A percentile compares a stretch with the other conserved stretches of the same genome.
phyloP scores from a whole-genome alignment of 2,329 filamentous ascomycete species.

The Akanthomyces muscarius region DNA sequence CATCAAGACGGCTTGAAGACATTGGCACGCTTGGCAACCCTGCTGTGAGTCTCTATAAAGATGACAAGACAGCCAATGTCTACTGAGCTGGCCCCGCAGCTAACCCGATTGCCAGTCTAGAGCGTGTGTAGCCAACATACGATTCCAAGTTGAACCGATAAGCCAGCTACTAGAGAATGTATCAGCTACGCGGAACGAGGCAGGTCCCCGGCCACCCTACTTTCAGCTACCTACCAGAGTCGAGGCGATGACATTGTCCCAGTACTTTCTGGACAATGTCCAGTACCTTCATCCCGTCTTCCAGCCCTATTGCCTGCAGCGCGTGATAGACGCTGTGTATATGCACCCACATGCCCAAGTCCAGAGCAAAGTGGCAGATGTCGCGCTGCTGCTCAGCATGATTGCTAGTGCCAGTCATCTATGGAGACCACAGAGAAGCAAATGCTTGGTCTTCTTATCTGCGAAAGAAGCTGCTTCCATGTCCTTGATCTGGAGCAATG shows the following conservation, averaged over 20 bases:
- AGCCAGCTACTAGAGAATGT: not conserved
- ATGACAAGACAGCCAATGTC: not conserved
- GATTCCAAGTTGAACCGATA: not conserved
- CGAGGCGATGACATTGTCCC: not conserved
- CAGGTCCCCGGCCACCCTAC: not conserved
- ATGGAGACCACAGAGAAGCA: constrained; percentile 1
- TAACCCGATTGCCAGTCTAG: not conserved
- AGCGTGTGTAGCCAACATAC: not conserved
- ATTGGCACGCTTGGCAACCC: not conserved
- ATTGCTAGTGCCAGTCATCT: constrained; percentile 7
- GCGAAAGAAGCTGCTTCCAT: constrained; percentile 5
- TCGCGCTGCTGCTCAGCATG: not conserved
- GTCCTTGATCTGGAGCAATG: constrained; percentile 3
- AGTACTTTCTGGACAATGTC: not conserved
- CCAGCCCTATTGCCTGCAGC: not conserved
- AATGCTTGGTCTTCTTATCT: not conserved
- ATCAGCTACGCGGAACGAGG: not conserved
- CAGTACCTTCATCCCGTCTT: constrained; percentile 6
- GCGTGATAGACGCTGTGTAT: constrained; percentile 1
- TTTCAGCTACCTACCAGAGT: not conserved
- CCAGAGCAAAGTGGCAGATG: not conserved
- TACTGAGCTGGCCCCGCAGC: not conserved
- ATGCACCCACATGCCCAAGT: not conserved
- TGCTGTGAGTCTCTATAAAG: not conserved
- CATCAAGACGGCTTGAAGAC: not conserved